phyloP scores from a whole-genome alignment of 2,329 filamentous ascomycete genomes.

The Scedosporium dehoogii region DNA sequence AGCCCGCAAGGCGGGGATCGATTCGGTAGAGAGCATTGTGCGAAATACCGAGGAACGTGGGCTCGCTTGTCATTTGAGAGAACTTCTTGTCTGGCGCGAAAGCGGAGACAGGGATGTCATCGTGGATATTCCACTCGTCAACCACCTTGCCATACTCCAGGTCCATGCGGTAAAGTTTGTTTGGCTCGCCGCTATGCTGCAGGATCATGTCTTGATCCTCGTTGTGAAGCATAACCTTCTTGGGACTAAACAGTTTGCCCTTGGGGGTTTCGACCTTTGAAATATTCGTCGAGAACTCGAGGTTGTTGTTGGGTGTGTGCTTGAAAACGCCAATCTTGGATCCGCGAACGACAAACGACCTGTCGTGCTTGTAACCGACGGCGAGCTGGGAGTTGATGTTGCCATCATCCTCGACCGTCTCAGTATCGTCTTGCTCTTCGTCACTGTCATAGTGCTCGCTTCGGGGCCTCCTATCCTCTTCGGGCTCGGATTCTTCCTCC shows the following conservation, averaged over 20 bases:
- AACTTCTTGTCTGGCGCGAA: constrained; percentile 98
- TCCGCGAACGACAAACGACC: constrained; percentile 92
- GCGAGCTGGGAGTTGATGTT: constrained; percentile 90
- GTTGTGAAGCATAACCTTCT: constrained; percentile 92
- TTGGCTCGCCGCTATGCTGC: constrained; percentile 73
- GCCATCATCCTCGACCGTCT: constrained; percentile 58
- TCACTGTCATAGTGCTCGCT: constrained; percentile 61
- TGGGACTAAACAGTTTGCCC: constrained; percentile 82
- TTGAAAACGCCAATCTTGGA: constrained; percentile 99
- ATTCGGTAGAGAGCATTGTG: constrained; percentile 88
- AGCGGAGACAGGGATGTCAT: constrained; percentile 84
- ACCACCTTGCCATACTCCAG: constrained; percentile 96
- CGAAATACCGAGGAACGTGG: constrained; percentile 90
- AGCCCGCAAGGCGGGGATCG: constrained; percentile 79
- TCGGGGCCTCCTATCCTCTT: constrained; percentile 48
- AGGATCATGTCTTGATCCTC: constrained; percentile 85
- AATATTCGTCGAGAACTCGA: constrained; percentile 95
- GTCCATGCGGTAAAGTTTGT: constrained; percentile 94
- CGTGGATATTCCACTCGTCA: constrained; percentile 97
- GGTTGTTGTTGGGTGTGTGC: constrained; percentile 81
- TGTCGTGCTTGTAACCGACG: constrained; percentile 93
- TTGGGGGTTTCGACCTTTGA: constrained; percentile 86
- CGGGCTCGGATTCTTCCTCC: constrained; percentile 46
- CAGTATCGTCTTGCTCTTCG: constrained; percentile 71
- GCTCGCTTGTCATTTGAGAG: constrained; percentile 89